Percentiles rank a stretch among this genome's conserved stretches.
Conservation (phyloP, 768 basidiomycete species). For the Hebeloma cylindrosporum region DNA sequence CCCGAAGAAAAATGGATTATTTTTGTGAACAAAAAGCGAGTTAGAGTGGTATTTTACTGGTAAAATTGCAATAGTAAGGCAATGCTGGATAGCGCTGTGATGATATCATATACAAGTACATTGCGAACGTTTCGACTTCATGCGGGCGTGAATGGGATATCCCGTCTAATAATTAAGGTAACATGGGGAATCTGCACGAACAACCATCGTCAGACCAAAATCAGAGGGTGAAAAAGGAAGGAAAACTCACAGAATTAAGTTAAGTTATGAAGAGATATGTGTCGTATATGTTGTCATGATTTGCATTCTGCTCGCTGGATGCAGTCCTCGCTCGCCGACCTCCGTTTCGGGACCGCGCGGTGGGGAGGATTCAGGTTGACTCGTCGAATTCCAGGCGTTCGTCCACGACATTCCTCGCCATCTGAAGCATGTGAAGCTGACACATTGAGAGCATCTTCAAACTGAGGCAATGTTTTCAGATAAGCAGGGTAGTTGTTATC, state of each 20-base stretch:
- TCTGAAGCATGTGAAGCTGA: conserved; percentile 14
- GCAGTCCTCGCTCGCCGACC: conserved; percentile 35
- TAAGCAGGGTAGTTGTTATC: conserved; percentile 24
- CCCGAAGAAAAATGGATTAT: too few species aligned
- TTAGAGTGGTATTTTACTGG: too few species aligned
- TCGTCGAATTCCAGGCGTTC: conserved; percentile 21
- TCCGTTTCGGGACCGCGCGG: conserved; percentile 25
- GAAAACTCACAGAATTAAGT: conserved; percentile 17
- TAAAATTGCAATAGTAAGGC: conserved; percentile 1
- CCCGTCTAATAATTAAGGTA: conserved; percentile 10
- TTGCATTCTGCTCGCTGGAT: conserved; percentile 15
- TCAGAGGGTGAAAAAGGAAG: neutral
- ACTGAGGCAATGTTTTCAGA: conserved; percentile 25
- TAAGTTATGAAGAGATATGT: conserved; percentile 13
- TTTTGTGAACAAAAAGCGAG: too few species aligned
- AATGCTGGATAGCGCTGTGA: conserved; percentile 1
- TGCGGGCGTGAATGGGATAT: conserved; percentile 1
- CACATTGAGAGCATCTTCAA: conserved; percentile 24
- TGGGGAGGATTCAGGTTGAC: conserved; percentile 12
- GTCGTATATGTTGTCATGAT: conserved; percentile 9
- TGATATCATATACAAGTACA: conserved; percentile 22
- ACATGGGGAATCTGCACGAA: conserved; percentile 5
- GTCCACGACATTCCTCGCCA: conserved; percentile 19
- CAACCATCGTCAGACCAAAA: neutral
- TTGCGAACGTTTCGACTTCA: conserved; percentile 13